Base-by-base conservation (phyloP, 164 flowering plant genomes). In the Stephania japonica region DNA sequence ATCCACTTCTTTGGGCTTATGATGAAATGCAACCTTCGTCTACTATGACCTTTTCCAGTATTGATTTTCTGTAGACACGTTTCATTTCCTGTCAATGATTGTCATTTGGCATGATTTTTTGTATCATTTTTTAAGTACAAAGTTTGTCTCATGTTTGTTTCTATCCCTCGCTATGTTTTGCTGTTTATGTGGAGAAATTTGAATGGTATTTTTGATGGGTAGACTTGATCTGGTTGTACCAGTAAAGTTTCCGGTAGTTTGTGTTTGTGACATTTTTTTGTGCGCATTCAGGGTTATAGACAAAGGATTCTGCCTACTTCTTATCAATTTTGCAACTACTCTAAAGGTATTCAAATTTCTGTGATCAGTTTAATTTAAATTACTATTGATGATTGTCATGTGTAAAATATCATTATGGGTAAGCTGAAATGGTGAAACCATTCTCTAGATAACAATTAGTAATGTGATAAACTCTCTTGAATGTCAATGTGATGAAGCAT, bases 341-440 rank as follows among this genome's bases (percentile, higher is more conserved):
- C 95, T 56, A 87, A 84, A 89, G 94, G 93, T 90, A 3, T 8
- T 59, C 23, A n/a, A 59, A 19, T 59, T n/a, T 21, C 64, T 59
- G 64, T 59, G 19, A 4, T 19, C 6, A 19, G 9, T 19, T 18
- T 59, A 19, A 59, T 19, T 59, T 19, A 59, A n/a, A 59, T 25
- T 16, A 70, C 32, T 16, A 73, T 70, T 65, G 10, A 53, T 25
- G 41, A 16, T 44, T 69, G 72, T 43, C 53, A 19, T 27, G 2
- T 7, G 59, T 32, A 32, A 32, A 32, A 32, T 32, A 32, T 32
- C 4, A 4, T 32, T 32, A 32, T 50, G 59, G 24, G 64, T 59
- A 24, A 59, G 23, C 3, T 59, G 24, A n/a, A 59, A 19, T 59
- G 21, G 64, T 59, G 24, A 18, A 18, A 59, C 7, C n/a, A 1